Conservation (phyloP, 2,329 filamentous ascomycete genomes). For the Colletotrichum godetiae region DNA sequence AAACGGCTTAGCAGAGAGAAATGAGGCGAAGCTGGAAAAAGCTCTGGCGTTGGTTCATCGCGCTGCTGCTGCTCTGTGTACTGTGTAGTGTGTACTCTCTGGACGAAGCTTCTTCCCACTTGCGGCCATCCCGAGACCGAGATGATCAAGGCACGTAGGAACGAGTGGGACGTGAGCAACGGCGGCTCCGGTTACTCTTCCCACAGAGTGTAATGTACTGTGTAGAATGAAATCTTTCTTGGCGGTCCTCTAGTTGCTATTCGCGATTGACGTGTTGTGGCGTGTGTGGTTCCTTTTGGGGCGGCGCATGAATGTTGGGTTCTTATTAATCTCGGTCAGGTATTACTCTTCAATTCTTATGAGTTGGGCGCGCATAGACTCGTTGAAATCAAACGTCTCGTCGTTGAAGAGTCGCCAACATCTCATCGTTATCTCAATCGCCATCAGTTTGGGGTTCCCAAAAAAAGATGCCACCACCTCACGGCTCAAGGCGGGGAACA, state of each 20-base stretch:
- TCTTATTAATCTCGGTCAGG: too few relatives aligned
- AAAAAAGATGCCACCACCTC: neutral
- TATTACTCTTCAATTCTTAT: neutral
- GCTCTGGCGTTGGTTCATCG: neutral
- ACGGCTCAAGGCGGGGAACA: neutral
- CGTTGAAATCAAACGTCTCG: neutral
- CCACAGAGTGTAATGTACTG: neutral
- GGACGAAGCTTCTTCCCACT: neutral
- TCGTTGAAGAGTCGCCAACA: neutral
- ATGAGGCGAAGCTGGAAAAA: neutral
- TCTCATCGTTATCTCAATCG: conserved; percentile 32
- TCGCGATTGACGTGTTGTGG: too few relatives aligned
- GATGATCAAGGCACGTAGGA: conserved; percentile 13
- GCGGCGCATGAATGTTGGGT: conserved; percentile 4
- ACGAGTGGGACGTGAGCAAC: conserved; percentile 17
- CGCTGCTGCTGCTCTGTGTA: neutral
- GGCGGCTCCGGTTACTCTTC: conserved; percentile 12
- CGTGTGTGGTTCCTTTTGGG: neutral
- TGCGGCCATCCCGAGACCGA: conserved; percentile 21
- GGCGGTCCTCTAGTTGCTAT: neutral
- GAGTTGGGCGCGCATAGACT: conserved; percentile 19
- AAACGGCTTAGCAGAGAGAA: conserved; percentile 18
- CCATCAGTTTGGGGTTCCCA: neutral
- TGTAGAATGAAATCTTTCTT: neutral
- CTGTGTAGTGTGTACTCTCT: neutral